Base-by-base conservation (phyloP, 805 yeast species). In the Wickerhamomyces rabaulensis region DNA sequence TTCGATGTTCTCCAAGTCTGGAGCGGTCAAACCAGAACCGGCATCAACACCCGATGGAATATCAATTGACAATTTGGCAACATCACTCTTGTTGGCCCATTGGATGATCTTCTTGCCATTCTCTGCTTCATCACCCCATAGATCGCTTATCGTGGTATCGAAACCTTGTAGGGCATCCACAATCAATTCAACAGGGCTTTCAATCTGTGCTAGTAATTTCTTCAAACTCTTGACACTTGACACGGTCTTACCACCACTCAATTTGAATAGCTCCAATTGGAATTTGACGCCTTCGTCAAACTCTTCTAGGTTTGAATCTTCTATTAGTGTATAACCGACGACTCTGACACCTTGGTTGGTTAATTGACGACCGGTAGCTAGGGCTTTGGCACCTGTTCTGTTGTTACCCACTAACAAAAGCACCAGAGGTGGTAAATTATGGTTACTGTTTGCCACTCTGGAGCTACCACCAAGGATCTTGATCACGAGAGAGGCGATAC, bases 141-240 rank as follows among this genome's bases (percentile, higher is more conserved):
- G 63, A 60, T 86, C 94, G 27, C 75, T 74, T 43, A 87, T 64
- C 45, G 78, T 84, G 21, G 80, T 76, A 55, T 87, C 94, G 53
- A 79, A 84, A 0, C 96, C 97, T 60, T 87, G 96, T 54, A 90
- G 70, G 1, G 90, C 94, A 63, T 90, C 97, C 17, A 90, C 59
- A 9, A 89, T 76, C 49, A 90, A 69, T 60, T 89, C 96, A 15
- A 87, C 79, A 0, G 95, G 94, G 10, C 36, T 33, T 33, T 33
- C 36, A 2, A 74, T 12, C 61, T 69, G 53, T 70, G 62, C 33
- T 65, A 63, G 21, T 41, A 63, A 46, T 60, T 42, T 63, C 45
- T 60, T 69, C 59, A 71, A 67, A 39, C 60, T 75, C 17, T 54
- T 70, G 23, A 54, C 44, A 9, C 44, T 43, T 9, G 66, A 58